Percentiles rank a stretch among this genome's conserved stretches.
Conservation (phyloP, 2,329 filamentous ascomycete species). For the Alternaria novae-zelandiae region DNA sequence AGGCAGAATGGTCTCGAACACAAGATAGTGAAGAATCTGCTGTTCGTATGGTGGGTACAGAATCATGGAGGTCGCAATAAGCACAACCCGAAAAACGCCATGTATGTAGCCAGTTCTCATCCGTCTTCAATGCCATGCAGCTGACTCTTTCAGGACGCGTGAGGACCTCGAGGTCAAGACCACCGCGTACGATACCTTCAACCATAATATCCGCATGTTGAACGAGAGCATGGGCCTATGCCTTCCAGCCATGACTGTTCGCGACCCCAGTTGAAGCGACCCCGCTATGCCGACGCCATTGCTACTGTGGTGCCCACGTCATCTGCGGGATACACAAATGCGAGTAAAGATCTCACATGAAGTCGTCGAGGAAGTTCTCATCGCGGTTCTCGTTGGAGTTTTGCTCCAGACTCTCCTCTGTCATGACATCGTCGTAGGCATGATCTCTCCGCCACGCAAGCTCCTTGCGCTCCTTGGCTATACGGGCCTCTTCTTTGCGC, state of each 20-base stretch:
- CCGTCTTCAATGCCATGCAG: background rate
- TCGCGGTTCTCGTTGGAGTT: slow-evolving; percentile 86
- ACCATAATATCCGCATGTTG: slow-evolving; percentile 74
- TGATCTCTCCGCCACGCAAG: slow-evolving; percentile 97
- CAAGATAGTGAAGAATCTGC: slow-evolving; percentile 71
- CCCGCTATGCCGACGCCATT: slow-evolving; percentile 1
- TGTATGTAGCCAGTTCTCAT: slow-evolving; percentile 20
- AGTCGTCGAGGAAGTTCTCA: slow-evolving; percentile 84
- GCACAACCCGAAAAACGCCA: slow-evolving; percentile 23
- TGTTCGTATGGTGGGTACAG: slow-evolving; percentile 58
- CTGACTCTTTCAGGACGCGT: slow-evolving; percentile 21
- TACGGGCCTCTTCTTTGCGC: slow-evolving; percentile 77
- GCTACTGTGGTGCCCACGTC: slow-evolving; percentile 8
- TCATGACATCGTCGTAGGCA: slow-evolving; percentile 92
- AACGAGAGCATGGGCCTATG: slow-evolving; percentile 76
- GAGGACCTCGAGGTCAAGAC: slow-evolving; percentile 41
- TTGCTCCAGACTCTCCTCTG: slow-evolving; percentile 76
- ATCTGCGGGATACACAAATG: background rate
- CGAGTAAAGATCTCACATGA: slow-evolving; percentile 51
- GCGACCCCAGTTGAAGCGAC: slow-evolving; percentile 29
- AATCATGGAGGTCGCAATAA: slow-evolving; percentile 38
- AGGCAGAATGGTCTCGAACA: slow-evolving; percentile 72
- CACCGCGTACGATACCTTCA: slow-evolving; percentile 65
- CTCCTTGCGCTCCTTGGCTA: slow-evolving; percentile 82
- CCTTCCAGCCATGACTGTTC: slow-evolving; percentile 44